Percentiles rank a stretch among this genome's conserved stretches.
Evolutionary conservation across 768 basidiomycete genomes (phyloP).

Genomic region (Lactifluus rugatus): DNA sequence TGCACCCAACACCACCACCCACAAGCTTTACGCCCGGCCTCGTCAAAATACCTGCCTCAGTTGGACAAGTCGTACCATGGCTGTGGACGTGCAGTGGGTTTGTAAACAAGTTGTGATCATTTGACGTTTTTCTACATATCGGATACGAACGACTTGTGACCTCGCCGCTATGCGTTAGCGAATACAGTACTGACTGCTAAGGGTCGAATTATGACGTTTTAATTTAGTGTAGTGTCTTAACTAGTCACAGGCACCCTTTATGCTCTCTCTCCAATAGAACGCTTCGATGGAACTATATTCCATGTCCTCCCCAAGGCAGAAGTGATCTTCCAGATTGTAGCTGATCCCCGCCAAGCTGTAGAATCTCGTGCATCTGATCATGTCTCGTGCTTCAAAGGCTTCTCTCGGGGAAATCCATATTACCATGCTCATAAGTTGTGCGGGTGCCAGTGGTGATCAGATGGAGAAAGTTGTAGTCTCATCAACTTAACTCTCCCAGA

Average conservation of each 20-base stretch:
- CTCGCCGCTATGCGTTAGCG: no score
- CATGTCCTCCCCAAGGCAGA: background rate
- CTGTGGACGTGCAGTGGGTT: no score
- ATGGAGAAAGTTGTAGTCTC: no score
- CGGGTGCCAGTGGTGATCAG: no score
- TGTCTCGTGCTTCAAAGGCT: background rate
- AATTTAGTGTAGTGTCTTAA: no score
- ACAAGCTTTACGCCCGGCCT: background rate
- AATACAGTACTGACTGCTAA: no score
- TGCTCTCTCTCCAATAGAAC: background rate
- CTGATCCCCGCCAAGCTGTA: background rate
- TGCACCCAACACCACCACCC: no score
- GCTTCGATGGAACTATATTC: background rate
- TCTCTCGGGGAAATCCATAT: background rate
- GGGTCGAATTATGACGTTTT: no score
- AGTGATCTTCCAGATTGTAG: background rate
- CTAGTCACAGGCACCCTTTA: no score
- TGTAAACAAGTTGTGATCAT: background rate
- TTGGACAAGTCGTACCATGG: background rate
- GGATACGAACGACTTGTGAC: no score
- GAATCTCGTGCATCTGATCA: background rate
- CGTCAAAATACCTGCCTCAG: background rate
- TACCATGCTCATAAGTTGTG: no score
- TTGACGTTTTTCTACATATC: background rate
- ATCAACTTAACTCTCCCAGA: no score